phyloP scores from a whole-genome alignment of 2,329 filamentous ascomycete species.

The Xylaria sp. region DNA sequence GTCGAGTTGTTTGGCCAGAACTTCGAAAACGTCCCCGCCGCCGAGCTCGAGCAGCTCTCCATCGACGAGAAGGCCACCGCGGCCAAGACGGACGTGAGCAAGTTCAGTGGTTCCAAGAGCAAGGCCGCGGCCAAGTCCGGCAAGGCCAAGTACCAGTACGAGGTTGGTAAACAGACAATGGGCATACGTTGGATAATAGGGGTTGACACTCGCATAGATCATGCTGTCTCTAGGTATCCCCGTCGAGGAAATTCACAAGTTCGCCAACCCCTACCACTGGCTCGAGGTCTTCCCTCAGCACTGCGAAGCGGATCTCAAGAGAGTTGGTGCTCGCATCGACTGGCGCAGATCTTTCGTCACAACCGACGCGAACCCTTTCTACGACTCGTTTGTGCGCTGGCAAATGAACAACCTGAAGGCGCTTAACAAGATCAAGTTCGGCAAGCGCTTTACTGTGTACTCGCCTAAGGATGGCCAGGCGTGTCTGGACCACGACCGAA shows the following conservation, averaged over 20 bases:
- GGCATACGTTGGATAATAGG: not conserved
- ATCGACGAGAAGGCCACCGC: conserved; percentile 57
- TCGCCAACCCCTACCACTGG: conserved; percentile 89
- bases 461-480: conserved; percentile 83
- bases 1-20: conserved; percentile 21
- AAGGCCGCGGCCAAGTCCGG: conserved; percentile 86
- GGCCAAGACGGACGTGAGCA: conserved; percentile 76
- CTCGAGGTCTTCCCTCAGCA: conserved; percentile 85
- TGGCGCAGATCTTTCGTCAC: conserved; percentile 92
- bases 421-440: conserved; percentile 87
- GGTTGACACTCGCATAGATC: conserved; percentile 43
- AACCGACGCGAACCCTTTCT: conserved; percentile 94
- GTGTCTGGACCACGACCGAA: conserved; percentile 82
- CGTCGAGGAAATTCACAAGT: conserved; percentile 82
- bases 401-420: conserved; percentile 92
- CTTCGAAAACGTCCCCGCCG: conserved; percentile 44
- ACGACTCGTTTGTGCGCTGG: conserved; percentile 92
- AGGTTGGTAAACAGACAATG: conserved; percentile 48
- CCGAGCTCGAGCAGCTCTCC: conserved; percentile 39
- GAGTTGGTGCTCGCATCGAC: conserved; percentile 81
- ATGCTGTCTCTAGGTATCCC: conserved; percentile 89
- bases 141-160: conserved; percentile 93
- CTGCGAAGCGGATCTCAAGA: conserved; percentile 71
- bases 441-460: conserved; percentile 90
- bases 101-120: conserved; percentile 88